Conservation (phyloP, 148 eudicot genomes). For the Camellia sinensis region DNA sequence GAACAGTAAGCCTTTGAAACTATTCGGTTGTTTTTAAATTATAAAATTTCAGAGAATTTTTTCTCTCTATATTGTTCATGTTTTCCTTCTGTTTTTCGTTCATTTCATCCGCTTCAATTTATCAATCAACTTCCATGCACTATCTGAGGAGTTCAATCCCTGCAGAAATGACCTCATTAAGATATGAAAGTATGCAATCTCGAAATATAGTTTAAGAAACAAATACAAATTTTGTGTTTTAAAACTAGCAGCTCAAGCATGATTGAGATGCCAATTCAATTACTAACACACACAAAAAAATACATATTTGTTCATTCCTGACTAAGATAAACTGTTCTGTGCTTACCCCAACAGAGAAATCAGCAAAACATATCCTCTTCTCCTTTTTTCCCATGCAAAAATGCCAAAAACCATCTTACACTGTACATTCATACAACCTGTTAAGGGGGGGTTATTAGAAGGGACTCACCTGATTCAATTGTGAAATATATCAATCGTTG, state of each 20-base stretch:
- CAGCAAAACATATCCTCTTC: background rate
- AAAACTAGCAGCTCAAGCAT: background rate
- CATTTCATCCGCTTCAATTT: no score
- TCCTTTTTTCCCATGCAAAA: background rate
- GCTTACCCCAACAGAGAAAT: background rate
- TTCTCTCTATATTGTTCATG: no score
- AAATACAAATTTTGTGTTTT: background rate
- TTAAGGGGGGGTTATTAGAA: background rate
- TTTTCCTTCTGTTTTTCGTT: no score
- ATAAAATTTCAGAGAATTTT: no score
- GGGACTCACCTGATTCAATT: constrained; percentile 14
- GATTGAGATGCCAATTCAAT: background rate
- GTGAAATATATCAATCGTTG: constrained; percentile 21
- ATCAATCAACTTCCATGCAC: no score
- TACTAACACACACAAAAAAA: background rate
- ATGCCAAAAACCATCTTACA: background rate
- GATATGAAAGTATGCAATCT: no score
- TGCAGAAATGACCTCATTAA: no score
- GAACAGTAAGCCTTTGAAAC: no score
- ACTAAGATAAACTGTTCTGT: background rate
- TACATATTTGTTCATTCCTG: background rate
- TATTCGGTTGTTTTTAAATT: no score
- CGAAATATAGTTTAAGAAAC: no score
- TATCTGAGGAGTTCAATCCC: no score
- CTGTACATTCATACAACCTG: background rate